phyloP scores from a whole-genome alignment of 2,329 filamentous ascomycete species.

The Beauveria varroae region DNA sequence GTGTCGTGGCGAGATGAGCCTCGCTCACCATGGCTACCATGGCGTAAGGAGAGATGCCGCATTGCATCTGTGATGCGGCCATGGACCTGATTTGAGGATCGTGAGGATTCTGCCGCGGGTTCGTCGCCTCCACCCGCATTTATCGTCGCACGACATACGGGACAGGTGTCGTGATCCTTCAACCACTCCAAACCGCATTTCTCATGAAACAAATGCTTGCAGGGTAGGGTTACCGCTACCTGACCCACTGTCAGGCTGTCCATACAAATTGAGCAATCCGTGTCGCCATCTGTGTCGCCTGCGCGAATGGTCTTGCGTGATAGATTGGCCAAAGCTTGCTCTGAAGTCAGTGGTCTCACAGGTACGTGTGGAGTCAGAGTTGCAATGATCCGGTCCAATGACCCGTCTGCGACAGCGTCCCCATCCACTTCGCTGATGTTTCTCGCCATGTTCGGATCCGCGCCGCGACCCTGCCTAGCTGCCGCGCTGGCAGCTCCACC shows the following conservation, averaged over 20 bases:
- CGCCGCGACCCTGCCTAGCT: constrained; percentile 14
- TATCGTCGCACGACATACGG: constrained; percentile 62
- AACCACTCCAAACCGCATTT: constrained; percentile 78
- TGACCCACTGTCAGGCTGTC: constrained; percentile 68
- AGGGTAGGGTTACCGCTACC: constrained; percentile 71
- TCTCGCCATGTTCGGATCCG: constrained; percentile 37
- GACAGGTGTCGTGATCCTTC: constrained; percentile 86
- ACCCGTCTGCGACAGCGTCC: constrained; percentile 85
- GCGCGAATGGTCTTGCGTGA: constrained; percentile 63
- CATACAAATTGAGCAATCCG: constrained; percentile 93
- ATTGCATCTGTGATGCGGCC: constrained; percentile 25
- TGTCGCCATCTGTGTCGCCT: constrained; percentile 54
- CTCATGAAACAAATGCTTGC: constrained; percentile 90
- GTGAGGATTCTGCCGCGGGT: not conserved
- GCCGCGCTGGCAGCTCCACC: not conserved
- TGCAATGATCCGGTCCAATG: constrained; percentile 79
- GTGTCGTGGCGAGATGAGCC: constrained; percentile 20
- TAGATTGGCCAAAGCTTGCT: constrained; percentile 64
- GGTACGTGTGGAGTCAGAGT: constrained; percentile 69
- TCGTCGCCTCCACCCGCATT: constrained; percentile 21
- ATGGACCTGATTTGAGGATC: too few relatives aligned
- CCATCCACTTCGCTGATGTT: constrained; percentile 51
- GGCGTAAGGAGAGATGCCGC: constrained; percentile 21
- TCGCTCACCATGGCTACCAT: constrained; percentile 21
- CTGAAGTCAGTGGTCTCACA: constrained; percentile 73